phyloP scores from a whole-genome alignment of 257 asterid genomes.

The Gentiana straminea region DNA sequence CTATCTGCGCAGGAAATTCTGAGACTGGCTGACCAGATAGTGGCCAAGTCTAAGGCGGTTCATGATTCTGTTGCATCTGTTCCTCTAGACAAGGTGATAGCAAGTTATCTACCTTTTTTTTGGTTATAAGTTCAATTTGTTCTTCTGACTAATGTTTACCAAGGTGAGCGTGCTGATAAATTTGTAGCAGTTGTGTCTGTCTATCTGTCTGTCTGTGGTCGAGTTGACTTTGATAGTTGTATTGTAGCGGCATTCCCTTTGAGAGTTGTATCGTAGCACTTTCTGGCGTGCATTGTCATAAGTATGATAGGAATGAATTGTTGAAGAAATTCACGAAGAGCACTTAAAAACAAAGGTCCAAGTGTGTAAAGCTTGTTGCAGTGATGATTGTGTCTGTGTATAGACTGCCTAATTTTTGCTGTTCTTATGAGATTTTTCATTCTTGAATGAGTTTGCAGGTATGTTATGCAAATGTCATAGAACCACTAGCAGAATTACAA shows the following conservation, averaged over 20 bases:
- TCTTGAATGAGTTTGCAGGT: conserved; percentile 31
- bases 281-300: too few species aligned
- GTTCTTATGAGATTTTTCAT: background rate
- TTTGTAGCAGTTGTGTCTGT: background rate
- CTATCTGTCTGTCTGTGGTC: background rate
- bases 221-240: too few species aligned
- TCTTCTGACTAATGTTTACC: too few species aligned
- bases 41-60: conserved; percentile 63
- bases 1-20: conserved; percentile 67
- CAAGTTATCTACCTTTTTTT: background rate
- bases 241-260: too few species aligned
- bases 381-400: too few species aligned
- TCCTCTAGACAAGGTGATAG: conserved; percentile 68
- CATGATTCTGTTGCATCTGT: conserved; percentile 78
- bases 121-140: too few species aligned
- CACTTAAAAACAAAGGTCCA: too few species aligned
- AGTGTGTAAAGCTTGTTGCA: background rate
- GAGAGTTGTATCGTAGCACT: too few species aligned
- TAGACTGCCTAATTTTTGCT: background rate
- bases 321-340: too few species aligned
- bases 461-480: conserved; percentile 54
- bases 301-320: too few species aligned
- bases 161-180: too few species aligned
- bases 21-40: conserved; percentile 59
- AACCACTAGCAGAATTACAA: conserved; percentile 74